Evolutionary conservation across 2,329 filamentous ascomycete genomes (phyloP).

Genomic region (Aspergillus sclerotialis): DNA sequence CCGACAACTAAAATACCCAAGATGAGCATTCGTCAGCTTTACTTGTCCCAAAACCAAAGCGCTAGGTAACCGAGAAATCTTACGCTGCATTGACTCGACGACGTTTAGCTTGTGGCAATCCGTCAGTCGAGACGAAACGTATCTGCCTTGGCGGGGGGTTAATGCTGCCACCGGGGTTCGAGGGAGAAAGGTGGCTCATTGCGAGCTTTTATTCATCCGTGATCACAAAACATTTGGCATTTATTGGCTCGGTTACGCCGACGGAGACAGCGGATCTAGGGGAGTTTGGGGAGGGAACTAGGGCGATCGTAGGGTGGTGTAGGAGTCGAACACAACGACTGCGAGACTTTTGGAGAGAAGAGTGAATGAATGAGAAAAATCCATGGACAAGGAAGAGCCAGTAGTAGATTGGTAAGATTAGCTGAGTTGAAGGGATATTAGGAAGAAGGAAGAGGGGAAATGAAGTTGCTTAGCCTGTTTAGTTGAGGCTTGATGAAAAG

Average conservation of each 20-base stretch:
- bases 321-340: slow-evolving; percentile 6
- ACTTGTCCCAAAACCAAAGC: slow-evolving; percentile 10
- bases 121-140: slow-evolving; percentile 76
- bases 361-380: slow-evolving; percentile 11
- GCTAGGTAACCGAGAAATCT: slow-evolving; percentile 22
- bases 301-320: slow-evolving; percentile 1
- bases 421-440: not conserved
- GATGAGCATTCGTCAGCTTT: slow-evolving; percentile 6
- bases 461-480: no score
- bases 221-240: slow-evolving; percentile 27
- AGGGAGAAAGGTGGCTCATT: slow-evolving; percentile 33
- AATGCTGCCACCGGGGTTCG: slow-evolving; percentile 27
- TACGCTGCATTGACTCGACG: slow-evolving; percentile 73
- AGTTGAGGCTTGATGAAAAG: no score
- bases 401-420: not conserved
- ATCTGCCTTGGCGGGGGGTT: slow-evolving; percentile 42
- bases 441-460: slow-evolving; percentile 1
- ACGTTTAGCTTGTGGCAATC: slow-evolving; percentile 71
- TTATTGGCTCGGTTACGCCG: slow-evolving; percentile 5
- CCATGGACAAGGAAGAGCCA: slow-evolving; percentile 17
- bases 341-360: slow-evolving; percentile 10
- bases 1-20: slow-evolving; percentile 47
- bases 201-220: slow-evolving; percentile 30
- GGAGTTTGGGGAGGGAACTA: slow-evolving; percentile 4
- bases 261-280: slow-evolving; percentile 7